Conservation (phyloP, 2,329 filamentous ascomycete genomes). For the Septoria petroselini region DNA sequence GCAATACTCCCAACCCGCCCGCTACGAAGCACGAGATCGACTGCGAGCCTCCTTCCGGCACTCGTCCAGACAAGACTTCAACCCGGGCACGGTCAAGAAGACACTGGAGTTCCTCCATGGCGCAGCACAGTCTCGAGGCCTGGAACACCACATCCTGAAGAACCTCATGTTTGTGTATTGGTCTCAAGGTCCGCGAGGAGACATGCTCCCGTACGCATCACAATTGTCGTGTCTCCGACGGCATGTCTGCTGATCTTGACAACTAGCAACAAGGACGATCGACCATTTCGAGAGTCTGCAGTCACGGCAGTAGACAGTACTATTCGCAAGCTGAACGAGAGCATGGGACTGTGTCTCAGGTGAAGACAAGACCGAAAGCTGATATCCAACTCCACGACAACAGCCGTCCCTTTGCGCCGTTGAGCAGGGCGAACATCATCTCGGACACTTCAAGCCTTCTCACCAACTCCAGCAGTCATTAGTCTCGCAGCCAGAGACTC, state of each 20-base stretch:
- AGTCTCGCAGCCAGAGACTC: too few species aligned
- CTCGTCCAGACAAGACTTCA: constrained; percentile 46
- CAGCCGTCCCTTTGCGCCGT: too few species aligned
- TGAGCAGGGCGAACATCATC: too few species aligned
- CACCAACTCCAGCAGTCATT: too few species aligned
- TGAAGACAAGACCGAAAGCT: too few species aligned
- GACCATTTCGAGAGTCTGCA: constrained; percentile 32
- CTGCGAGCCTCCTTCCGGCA: constrained; percentile 59
- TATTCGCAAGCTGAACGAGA: constrained; percentile 69
- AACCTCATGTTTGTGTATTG: constrained; percentile 53
- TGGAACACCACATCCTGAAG: constrained; percentile 71
- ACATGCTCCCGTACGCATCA: constrained; percentile 5
- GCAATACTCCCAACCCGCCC: constrained; percentile 66
- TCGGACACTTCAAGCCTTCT: too few species aligned
- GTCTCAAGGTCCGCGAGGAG: constrained; percentile 3
- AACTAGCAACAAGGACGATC: constrained; percentile 11
- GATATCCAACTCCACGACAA: too few species aligned
- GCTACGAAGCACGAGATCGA: constrained; percentile 55
- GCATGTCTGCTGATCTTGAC: neutral
- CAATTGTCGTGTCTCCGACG: neutral
- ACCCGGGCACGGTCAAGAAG: constrained; percentile 55
- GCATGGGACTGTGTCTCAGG: constrained; percentile 60
- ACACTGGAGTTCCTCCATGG: constrained; percentile 69
- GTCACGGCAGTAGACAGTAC: constrained; percentile 67
- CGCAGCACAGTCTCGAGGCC: constrained; percentile 59